Base-by-base conservation (phyloP, 306 rosid genomes). In the Corylus americana region DNA sequence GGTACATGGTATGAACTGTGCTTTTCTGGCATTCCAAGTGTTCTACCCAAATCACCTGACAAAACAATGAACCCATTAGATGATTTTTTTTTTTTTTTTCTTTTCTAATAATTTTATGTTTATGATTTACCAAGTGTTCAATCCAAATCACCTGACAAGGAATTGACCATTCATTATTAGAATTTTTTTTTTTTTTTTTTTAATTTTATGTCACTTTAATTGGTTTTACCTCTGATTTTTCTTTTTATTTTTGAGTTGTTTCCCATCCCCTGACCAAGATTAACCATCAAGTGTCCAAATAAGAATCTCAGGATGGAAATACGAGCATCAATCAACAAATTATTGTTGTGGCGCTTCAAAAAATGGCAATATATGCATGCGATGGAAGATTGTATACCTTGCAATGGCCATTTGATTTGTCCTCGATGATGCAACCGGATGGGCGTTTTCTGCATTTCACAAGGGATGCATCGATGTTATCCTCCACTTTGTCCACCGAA, bases 401-500 rank as follows among this genome's bases (percentile, higher is more conserved):
- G 91, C 99, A 96, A 75, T 96, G 99, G 58, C 96, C 97, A 62
- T 96, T 96, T 49, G 96, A 86, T 84, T 93, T 91, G 77, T 96
- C 99, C 78, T 96, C 92, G 58, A 96, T 96, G 76, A 96, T 90
- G 90, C 98, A 96, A 77, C 99, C 99, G 0, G 98, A 96, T 16
- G 99, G 97, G 51, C 97, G 94, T 87, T 93, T 96, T 83, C 96
- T 80, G 81, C 97, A 96, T 76, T 93, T 93, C 50, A 96, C 90
- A 64, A 91, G 85, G 31, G 98, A 90, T 0, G 91, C 95, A 12
- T 93, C 98, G 5, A 90, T 90, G 76, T 85, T 96, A 71, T 91
- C 96, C 85, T 96, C 98, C 18, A 96, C 97, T 74, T 91, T 91
- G 81, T 96, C 98, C 8, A 96, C 86, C 2, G 99, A 96, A 25